Conservation (phyloP, 2,329 filamentous ascomycete species). For the Akanthomyces muscarius region DNA sequence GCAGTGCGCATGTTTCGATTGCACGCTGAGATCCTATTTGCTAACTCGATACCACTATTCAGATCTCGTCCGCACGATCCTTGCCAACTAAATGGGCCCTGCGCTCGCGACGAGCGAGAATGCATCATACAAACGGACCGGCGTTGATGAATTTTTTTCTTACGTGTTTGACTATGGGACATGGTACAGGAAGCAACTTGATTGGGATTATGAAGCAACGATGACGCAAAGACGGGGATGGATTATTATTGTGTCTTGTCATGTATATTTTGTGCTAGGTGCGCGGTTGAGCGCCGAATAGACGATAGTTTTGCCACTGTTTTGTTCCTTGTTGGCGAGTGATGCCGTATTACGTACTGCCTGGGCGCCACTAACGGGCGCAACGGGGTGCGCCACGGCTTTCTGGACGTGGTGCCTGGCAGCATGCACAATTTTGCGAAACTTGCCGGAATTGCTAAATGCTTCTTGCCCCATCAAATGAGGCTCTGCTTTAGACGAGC, state of each 20-base stretch:
- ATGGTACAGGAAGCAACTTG: constrained; percentile 17
- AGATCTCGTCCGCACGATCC: constrained; percentile 83
- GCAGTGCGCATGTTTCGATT: neutral
- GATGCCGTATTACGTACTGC: neutral
- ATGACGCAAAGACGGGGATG: constrained; percentile 8
- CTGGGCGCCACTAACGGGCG: neutral
- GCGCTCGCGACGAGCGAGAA: constrained; percentile 4
- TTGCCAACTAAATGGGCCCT: constrained; percentile 62
- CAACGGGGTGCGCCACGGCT: neutral
- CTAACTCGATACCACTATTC: neutral
- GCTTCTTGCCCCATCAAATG: neutral
- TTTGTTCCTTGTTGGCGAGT: neutral
- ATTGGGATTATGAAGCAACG: constrained; percentile 19
- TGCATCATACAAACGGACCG: constrained; percentile 18
- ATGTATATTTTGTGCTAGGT: constrained; percentile 16
- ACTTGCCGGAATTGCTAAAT: neutral
- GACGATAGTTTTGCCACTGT: constrained; percentile 2
- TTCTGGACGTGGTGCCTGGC: neutral
- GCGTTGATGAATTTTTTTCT: constrained; percentile 22
- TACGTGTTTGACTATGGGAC: constrained; percentile 28
- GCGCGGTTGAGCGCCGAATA: constrained; percentile 5
- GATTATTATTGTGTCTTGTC: constrained; percentile 15
- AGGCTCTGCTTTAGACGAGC: neutral
- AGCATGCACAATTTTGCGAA: neutral
- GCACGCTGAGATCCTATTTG: neutral